Evolutionary conservation across 768 basidiomycete genomes (phyloP).

Genomic region (Trametopsis cervina): DNA sequence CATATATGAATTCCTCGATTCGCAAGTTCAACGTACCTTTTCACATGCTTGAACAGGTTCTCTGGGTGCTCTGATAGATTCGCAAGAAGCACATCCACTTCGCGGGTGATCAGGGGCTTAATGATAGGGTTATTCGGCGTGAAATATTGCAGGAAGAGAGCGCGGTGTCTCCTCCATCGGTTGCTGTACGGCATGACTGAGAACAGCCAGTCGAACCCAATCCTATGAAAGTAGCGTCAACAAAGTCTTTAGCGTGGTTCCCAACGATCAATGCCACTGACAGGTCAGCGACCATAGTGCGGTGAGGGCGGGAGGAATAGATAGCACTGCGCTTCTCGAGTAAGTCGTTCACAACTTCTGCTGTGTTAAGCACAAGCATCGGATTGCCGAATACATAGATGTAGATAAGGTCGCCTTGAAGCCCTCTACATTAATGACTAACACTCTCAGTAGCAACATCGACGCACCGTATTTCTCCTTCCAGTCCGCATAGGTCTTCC

Average conservation of each 20-base stretch:
- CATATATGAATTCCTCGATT: not conserved
- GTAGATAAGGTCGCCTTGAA: conserved; percentile 42
- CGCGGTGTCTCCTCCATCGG: conserved; percentile 9
- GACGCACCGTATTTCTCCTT: conserved; percentile 33
- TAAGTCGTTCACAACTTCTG: conserved; percentile 33
- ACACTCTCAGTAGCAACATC: not conserved
- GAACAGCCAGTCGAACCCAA: conserved; percentile 14
- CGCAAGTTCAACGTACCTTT: conserved; percentile 5
- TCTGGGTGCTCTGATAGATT: conserved; percentile 4
- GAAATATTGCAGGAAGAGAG: conserved; percentile 11
- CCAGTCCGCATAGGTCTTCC: conserved; percentile 42
- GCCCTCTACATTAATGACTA: not conserved
- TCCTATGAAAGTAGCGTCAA: not conserved
- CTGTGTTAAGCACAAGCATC: conserved; percentile 40
- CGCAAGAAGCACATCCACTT: conserved; percentile 3
- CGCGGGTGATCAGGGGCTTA: not conserved
- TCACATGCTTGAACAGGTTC: conserved; percentile 10
- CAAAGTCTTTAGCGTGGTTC: not conserved
- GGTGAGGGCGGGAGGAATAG: conserved; percentile 29
- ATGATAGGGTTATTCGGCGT: not conserved
- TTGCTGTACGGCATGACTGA: conserved; percentile 11
- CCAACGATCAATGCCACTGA: not conserved
- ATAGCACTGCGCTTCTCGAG: conserved; percentile 38
- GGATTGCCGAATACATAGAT: conserved; percentile 38
- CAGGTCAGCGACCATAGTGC: conserved; percentile 13